Evolutionary conservation across 768 basidiomycete species (phyloP), one percentile per base, ranked within the genome.

Genomic region (Amyloporia xantha): DNA sequence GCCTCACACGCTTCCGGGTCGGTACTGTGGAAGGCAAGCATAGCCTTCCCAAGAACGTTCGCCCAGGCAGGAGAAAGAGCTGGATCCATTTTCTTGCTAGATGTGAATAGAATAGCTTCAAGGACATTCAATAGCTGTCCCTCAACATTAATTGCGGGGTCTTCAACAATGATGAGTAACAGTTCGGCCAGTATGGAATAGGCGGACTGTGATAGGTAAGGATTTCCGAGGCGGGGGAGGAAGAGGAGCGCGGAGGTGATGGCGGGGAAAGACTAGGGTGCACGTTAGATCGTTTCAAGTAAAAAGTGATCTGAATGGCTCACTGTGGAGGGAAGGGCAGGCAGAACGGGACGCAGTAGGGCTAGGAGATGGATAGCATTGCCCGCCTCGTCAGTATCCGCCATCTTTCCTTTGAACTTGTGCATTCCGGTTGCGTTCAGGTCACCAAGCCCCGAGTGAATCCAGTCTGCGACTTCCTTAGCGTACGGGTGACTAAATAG

Each of bases 101-200:
- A 73, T 2, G 84, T 81, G 15, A 81, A 74, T 21, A 92, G 66
- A 40, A 93, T 71, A 41, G 82, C 81, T 43, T 73, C 72, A 25
- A 95, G 70, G 35, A 91, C 69, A 41, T 79, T 69, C 37, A 70
- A 68, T 37, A 87, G 71, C 54, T 83, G 79, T 48, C 75, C 72
- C 26, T 71, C 66, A 42, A 79, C 63, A 51, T 71, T 70, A 52
- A 68, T 71, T 2, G 73, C 71, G 5, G 72, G 74, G 40, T 81
- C 79, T 43, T 75, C 70, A 10, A 71, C 62, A 2, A 78, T 73
- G 15, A 73, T 64, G 20, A 76, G 63, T 53, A 97, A 83, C 4
- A 98, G 74, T 54, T 86, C 84, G 26, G 93, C 82, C 54, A 99
- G 75, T 41, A 94, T 77, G 33, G 86, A 82, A 63, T 94, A 97